A percentile compares a stretch with the other conserved stretches of the same genome.
phyloP scores from a whole-genome alignment of 2,329 filamentous ascomycete species.

The Xylariaceae sp. region DNA sequence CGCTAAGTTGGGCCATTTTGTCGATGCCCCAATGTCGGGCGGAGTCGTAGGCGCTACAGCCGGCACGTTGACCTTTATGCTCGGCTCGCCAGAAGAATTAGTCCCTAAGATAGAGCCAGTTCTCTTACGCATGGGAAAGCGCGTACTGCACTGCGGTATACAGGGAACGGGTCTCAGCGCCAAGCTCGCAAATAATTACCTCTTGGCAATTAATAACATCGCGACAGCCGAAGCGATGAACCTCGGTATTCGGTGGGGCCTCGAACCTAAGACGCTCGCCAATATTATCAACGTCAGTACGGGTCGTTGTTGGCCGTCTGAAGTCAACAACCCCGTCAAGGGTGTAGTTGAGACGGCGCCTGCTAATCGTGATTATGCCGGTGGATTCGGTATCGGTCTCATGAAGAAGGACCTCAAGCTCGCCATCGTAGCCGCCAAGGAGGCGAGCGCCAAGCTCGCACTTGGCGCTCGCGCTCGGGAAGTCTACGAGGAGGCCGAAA shows the following conservation, averaged over 20 bases:
- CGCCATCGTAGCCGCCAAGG: slow-evolving; percentile 66
- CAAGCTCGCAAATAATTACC: slow-evolving; percentile 96
- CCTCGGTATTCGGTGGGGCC: slow-evolving; percentile 56
- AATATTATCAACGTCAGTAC: slow-evolving; percentile 90
- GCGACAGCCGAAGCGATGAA: slow-evolving; percentile 64
- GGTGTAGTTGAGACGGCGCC: slow-evolving; percentile 76
- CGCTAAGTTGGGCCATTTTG: slow-evolving; percentile 68
- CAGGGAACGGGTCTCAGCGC: slow-evolving; percentile 84
- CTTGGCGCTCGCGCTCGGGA: slow-evolving; percentile 59
- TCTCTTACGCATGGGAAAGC: slow-evolving; percentile 78
- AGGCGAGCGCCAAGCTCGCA: slow-evolving; percentile 62
- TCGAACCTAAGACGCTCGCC: slow-evolving; percentile 63
- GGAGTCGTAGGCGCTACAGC: slow-evolving; percentile 87
- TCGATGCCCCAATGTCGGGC: slow-evolving; percentile 96
- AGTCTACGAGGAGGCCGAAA: slow-evolving; percentile 65
- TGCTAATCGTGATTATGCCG: slow-evolving; percentile 68
- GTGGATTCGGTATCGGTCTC: slow-evolving; percentile 71
- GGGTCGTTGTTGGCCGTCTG: slow-evolving; percentile 92
- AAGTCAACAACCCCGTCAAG: slow-evolving; percentile 90
- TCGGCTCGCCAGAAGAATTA: slow-evolving; percentile 63
- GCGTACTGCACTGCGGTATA: slow-evolving; percentile 77
- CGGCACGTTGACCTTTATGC: slow-evolving; percentile 92
- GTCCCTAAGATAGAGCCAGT: slow-evolving; percentile 63
- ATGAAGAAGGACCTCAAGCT: slow-evolving; percentile 78
- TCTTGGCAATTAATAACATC: slow-evolving; percentile 89